Conservation (phyloP, 805 yeast genomes). For the Torulaspora microellipsoides region DNA sequence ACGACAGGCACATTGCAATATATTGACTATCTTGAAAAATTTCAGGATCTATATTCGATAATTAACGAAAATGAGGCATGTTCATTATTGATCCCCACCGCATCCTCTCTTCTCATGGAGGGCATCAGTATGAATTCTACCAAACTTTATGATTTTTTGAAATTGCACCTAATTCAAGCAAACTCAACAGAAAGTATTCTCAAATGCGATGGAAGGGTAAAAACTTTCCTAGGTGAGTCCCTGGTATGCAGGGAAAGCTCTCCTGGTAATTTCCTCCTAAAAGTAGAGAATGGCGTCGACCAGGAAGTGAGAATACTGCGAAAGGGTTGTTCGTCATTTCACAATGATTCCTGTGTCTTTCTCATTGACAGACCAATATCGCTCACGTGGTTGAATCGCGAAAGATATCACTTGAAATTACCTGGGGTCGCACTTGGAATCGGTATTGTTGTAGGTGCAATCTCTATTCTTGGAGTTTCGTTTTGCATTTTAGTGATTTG, state of each 20-base stretch:
- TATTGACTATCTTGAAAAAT: slow-evolving; percentile 42
- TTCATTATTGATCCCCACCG: slow-evolving; percentile 72
- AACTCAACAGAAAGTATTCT: slow-evolving; percentile 45
- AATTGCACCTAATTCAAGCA: slow-evolving; percentile 65
- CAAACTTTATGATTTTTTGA: slow-evolving; percentile 50
- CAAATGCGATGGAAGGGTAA: slow-evolving; percentile 44
- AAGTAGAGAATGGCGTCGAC: slow-evolving; percentile 45
- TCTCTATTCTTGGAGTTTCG: slow-evolving; percentile 20
- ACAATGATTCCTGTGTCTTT: slow-evolving; percentile 48
- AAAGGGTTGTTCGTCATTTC: slow-evolving; percentile 53
- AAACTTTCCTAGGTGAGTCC: slow-evolving; percentile 42
- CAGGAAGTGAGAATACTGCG: slow-evolving; percentile 55
- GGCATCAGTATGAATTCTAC: slow-evolving; percentile 44
- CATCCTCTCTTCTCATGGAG: slow-evolving; percentile 48
- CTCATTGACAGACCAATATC: slow-evolving; percentile 65
- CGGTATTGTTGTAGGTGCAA: slow-evolving; percentile 60
- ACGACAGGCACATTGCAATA: slow-evolving; percentile 49
- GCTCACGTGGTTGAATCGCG: slow-evolving; percentile 54
- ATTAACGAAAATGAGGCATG: slow-evolving; percentile 39
- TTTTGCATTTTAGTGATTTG: slow-evolving; percentile 6
- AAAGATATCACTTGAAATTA: slow-evolving; percentile 52
- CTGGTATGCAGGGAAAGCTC: slow-evolving; percentile 42
- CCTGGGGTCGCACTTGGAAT: slow-evolving; percentile 65
- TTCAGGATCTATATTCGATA: slow-evolving; percentile 41
- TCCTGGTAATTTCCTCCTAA: slow-evolving; percentile 37